These are phyloP conservation scores for Ustilago lituana DNA, from an alignment of 1,284 basidiomycete species.

Conservation along the genomic window DNA sequence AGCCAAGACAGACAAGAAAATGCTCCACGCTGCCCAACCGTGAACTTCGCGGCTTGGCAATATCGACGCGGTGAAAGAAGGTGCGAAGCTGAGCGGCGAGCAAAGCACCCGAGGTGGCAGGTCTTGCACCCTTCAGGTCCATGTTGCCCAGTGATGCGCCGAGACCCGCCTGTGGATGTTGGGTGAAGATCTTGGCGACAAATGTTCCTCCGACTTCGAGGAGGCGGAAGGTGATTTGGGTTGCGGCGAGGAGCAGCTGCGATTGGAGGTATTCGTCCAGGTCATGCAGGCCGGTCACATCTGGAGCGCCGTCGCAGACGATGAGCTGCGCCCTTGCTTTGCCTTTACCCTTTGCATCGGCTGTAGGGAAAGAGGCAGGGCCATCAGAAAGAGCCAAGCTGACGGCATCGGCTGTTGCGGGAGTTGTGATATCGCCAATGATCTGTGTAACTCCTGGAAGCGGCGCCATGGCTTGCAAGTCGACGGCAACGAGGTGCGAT, in stretches of 20 bases:
- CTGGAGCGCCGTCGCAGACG: conserved; percentile 73
- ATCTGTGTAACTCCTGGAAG: conserved; percentile 71
- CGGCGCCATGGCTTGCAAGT: conserved; percentile 73
- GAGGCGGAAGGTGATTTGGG: conserved; percentile 71
- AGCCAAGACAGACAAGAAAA: conserved; percentile 72
- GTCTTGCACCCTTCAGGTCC: conserved; percentile 31
- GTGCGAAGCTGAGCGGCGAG: conserved; percentile 60
- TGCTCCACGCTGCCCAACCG: conserved; percentile 68
- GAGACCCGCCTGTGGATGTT: conserved; percentile 38
- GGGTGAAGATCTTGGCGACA: conserved; percentile 72
- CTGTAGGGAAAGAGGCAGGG: conserved; percentile 1
- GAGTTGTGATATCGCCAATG: conserved; percentile 72
- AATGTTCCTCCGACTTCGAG: conserved; percentile 71
- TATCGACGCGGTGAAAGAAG: conserved; percentile 69
- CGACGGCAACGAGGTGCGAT: conserved; percentile 70
- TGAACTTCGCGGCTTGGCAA: conserved; percentile 68
- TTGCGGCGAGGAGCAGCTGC: conserved; percentile 71
- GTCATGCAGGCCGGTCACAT: conserved; percentile 73
- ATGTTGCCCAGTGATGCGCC: conserved; percentile 35
- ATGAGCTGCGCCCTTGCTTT: conserved; percentile 71
- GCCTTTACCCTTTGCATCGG: conserved; percentile 16
- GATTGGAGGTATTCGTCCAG: conserved; percentile 73
- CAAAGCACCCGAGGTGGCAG: conserved; percentile 31
- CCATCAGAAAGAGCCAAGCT: conserved; percentile 68
- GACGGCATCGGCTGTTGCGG: conserved; percentile 70